phyloP scores from a whole-genome alignment of 352 stramenopile genomes.

The Phytophthora tentaculata region DNA sequence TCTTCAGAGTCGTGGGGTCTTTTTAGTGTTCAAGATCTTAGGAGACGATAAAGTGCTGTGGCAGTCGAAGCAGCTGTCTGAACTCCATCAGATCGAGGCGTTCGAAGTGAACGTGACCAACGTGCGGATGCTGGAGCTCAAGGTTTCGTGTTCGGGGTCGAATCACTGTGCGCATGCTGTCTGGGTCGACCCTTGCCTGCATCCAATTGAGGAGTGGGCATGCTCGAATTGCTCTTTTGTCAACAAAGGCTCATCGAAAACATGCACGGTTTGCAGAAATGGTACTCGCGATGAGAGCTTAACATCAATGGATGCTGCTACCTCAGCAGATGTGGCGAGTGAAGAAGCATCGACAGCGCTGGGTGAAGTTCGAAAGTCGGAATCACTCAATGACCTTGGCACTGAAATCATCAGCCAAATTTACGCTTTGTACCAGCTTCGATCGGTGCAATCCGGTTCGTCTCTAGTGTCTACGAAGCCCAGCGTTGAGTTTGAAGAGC shows the following conservation, averaged over 20 bases:
- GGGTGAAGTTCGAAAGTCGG: constrained; percentile 4
- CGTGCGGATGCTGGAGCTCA: constrained; percentile 83
- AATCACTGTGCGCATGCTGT: constrained; percentile 84
- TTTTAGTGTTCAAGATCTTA: constrained; percentile 71
- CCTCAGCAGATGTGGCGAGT: not conserved
- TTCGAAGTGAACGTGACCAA: constrained; percentile 67
- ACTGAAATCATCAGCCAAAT: constrained; percentile 40
- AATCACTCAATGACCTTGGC: constrained; percentile 28
- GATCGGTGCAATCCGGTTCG: constrained; percentile 9
- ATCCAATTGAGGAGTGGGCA: constrained; percentile 73
- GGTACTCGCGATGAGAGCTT: constrained; percentile 30
- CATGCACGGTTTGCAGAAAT: constrained; percentile 60
- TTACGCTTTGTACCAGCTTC: constrained; percentile 37
- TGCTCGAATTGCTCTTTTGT: constrained; percentile 68
- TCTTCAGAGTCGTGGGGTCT: constrained; percentile 59
- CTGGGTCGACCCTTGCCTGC: constrained; percentile 80
- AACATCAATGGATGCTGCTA: not conserved
- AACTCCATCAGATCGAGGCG: constrained; percentile 43
- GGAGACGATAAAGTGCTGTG: constrained; percentile 75
- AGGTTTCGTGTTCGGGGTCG: constrained; percentile 68
- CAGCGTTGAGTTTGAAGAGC: constrained; percentile 68
- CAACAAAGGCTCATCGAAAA: constrained; percentile 68
- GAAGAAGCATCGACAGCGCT: not conserved
- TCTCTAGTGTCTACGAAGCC: constrained; percentile 10
- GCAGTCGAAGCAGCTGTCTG: constrained; percentile 71